phyloP scores from a whole-genome alignment of 139 green algal species.

The Chlamydomonas schloesseri region DNA sequence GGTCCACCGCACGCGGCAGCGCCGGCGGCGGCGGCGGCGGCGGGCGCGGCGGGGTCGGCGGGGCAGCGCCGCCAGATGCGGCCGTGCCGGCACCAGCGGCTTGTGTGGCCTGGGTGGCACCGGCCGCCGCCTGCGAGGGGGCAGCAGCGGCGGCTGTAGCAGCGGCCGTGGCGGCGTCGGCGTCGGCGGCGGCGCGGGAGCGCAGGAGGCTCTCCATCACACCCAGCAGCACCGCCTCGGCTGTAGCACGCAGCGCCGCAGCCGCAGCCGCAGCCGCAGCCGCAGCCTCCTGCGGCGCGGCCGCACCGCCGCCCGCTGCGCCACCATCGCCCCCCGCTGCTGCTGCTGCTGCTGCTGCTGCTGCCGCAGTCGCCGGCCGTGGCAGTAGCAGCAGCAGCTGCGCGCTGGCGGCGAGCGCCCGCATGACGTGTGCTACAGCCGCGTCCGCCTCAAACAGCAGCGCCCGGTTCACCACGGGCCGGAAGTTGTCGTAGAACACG shows the following conservation, averaged over 20 bases:
- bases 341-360: background rate
- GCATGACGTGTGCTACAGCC: conserved; percentile 6
- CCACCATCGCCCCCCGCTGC: too few species aligned
- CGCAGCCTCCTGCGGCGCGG: background rate
- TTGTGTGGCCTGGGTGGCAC: too few species aligned
- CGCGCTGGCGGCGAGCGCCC: background rate
- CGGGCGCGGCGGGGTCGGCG: background rate
- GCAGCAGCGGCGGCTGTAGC: background rate
- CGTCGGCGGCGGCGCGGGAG: background rate
- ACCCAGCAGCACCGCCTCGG: conserved; percentile 19
- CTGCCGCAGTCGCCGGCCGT: background rate
- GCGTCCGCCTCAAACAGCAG: conserved; percentile 34
- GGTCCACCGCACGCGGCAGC: background rate
- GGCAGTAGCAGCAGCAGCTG: too few species aligned
- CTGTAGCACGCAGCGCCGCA: background rate
- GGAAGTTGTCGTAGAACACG: conserved; percentile 18
- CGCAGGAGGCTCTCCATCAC: conserved; percentile 21
- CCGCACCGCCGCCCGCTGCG: too few species aligned
- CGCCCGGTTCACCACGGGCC: conserved; percentile 15
- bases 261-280: background rate
- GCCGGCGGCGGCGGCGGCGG: background rate
- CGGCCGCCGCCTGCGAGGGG: too few species aligned
- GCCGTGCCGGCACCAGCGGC: too few species aligned
- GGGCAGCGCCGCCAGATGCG: too few species aligned
- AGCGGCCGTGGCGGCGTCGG: background rate